Base-by-base conservation (phyloP, 2,329 filamentous ascomycete species). In the Calonectria hongkongensis region DNA sequence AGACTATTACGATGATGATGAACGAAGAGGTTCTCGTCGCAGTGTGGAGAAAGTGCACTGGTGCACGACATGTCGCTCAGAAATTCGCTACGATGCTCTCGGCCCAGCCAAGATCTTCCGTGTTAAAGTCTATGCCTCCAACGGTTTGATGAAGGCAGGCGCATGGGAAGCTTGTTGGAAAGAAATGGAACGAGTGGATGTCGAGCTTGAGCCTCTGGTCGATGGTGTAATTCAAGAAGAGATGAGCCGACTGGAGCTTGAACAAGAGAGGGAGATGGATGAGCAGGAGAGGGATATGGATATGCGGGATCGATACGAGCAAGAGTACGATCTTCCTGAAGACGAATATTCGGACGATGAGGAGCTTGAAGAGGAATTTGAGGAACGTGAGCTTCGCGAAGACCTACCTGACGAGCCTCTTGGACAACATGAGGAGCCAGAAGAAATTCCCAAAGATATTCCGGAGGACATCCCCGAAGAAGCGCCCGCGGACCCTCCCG, bases 121-220 rank as follows among this genome's bases (percentile, higher is more conserved):
- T 36, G 89, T 98, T 82, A 97, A 95, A 81, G 93, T 98, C 1
- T 99, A 96, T 80, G 97, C 97, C 0, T 96, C 95, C 66, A 99
- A 98, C 83, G 97, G 97, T 0, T 86, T 98, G 60, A 98, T 99
- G 95, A 91, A 92, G 71, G 93, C 95, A 6, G 95, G 95, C 0
- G 96, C 97, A 0, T 99, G 97, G 97, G 91, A 91, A 5, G 96
- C 96, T 2, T 96, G 95, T 71, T 99, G 96, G 96, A 94, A 92
- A 78, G 96, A 98, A 84, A 99, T 99, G 97, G 97, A 99, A 85
- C 91, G 96, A n/a, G 95, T 98, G 0, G 97, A 99, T 81, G 94
- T 98, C 1, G 96, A 98, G 83, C 91, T 99, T 66, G 91, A 94
- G 79, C 94, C 97, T 4, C 90, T 93, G 80, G 89, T 95, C 13